Evolutionary conservation across 2,329 filamentous ascomycete genomes (phyloP), one percentile per base, ranked within the genome.

Genomic region (Rachicladosporium sp.): DNA sequence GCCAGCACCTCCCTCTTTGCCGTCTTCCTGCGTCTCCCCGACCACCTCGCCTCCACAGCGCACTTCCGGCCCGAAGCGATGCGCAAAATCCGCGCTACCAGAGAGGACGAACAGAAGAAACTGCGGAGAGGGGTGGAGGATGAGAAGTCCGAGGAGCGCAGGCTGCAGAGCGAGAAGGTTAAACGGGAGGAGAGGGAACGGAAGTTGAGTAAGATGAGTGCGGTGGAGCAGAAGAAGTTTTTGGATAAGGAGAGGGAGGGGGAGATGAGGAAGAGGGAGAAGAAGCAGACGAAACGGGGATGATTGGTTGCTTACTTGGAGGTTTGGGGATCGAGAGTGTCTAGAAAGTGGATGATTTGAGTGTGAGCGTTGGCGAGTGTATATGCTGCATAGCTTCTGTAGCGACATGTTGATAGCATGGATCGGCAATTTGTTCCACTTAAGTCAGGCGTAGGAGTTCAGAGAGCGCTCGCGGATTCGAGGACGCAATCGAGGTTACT

Each of bases 31-130:
- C 82, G 84, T 47, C 66, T 95, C n/a, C 74, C 86, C 31, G 91
- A 98, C 59, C 68, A 74, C 50, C 80, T 98, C 36, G 86, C 81
- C 41, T 68, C 76, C 41, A 65, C 66, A 19, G 88, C 77, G 8
- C 88, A 85, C 63, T 95, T 95, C 78, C 84, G 91, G 9, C 77
- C 84, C 30, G 68, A 96, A 68, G 87, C 94, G 29, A 67, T 81
- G 59, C 84, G 84, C 61, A 93, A 93, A 70, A 73, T 98, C 50
- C 78, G 78, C 54, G 68, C 69, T 45, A 80, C 79, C 29, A 86
- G 91, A 47, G 89, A 96, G 33, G 80, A 84, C 41, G 80, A 84
- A 54, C 74, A 83, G 53, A 74, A 74, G 56, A 82, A 82, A 66
- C 78, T 98, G 55, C 78, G 82, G 61, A 87, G 83, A 64, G 67